Evolutionary conservation across 495 filamentous ascomycete species (phyloP).

Genomic region (Annulohypoxylon nitens): DNA sequence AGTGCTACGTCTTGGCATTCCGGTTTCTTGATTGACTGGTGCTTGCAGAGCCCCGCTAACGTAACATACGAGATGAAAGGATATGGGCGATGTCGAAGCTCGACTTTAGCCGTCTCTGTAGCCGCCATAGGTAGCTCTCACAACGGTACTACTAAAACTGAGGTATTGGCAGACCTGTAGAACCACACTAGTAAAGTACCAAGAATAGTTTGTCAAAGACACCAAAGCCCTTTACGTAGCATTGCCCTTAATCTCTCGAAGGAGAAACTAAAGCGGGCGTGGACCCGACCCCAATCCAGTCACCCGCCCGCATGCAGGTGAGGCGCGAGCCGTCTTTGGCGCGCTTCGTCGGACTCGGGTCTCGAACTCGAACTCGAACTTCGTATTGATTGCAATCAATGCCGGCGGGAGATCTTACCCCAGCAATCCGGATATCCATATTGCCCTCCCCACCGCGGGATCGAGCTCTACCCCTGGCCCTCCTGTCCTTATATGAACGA

Average conservation of each 20-base stretch:
- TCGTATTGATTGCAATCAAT: conserved; percentile 32
- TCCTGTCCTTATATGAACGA: conserved; percentile 37
- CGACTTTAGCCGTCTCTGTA: conserved; percentile 36
- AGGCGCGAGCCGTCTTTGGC: conserved; percentile 25
- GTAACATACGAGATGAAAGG: neutral
- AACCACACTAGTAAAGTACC: conserved; percentile 3
- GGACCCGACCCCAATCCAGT: neutral
- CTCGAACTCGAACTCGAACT: conserved; percentile 39
- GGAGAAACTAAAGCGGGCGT: conserved; percentile 13
- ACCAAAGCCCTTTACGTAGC: conserved; percentile 21
- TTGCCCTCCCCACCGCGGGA: conserved; percentile 43
- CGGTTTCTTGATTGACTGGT: neutral
- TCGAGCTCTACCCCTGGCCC: conserved; percentile 21
- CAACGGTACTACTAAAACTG: conserved; percentile 1
- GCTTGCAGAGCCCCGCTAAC: neutral
- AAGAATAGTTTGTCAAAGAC: neutral
- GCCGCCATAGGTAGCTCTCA: neutral
- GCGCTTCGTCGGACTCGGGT: conserved; percentile 34
- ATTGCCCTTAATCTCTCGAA: conserved; percentile 17
- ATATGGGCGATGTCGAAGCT: neutral
- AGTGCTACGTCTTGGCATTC: neutral
- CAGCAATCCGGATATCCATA: conserved; percentile 48
- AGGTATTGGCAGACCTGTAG: neutral
- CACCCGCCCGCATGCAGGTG: neutral
- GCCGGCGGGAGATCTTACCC: conserved; percentile 37